A percentile compares a stretch with the other conserved stretches of the same genome.
These are phyloP conservation scores for Primulina eburnea DNA, from an alignment of 257 asterid species.

Conservation along the genomic window DNA sequence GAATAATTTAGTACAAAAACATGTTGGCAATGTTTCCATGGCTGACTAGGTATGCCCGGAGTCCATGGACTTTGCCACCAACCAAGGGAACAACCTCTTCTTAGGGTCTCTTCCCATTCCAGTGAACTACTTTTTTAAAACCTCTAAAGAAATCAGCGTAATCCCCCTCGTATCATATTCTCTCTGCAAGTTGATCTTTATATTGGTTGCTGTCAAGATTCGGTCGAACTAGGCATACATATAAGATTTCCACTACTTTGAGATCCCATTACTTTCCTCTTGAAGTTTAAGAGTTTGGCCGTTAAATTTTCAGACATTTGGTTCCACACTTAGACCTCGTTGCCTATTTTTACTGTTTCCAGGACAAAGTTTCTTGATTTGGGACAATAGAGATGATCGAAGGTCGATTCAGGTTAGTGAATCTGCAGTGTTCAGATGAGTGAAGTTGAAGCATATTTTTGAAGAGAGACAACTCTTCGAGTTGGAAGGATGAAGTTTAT, in stretches of 20 bases:
- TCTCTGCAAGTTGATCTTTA: constrained; percentile 29
- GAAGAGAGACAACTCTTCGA: constrained; percentile 38
- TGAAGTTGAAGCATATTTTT: constrained; percentile 29
- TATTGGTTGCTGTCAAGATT: constrained; percentile 62
- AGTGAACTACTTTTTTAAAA: constrained; percentile 51
- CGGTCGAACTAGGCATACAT: constrained; percentile 55
- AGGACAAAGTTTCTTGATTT: constrained; percentile 42
- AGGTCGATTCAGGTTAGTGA: constrained; percentile 30
- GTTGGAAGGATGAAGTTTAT: constrained; percentile 86
- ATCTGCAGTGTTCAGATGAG: constrained; percentile 42
- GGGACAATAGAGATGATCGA: constrained; percentile 39
- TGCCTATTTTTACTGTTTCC: constrained; percentile 38
- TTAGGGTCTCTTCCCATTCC: constrained; percentile 54
- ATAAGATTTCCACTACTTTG: constrained; percentile 29
- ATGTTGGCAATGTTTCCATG: constrained; percentile 71
- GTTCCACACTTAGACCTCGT: constrained; percentile 52
- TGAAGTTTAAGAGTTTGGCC: constrained; percentile 40
- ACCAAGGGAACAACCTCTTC: constrained; percentile 73
- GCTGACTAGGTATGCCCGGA: constrained; percentile 77
- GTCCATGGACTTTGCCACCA: constrained; percentile 90
- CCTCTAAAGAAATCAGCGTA: constrained; percentile 19
- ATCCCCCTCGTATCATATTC: constrained; percentile 29
- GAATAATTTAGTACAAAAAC: constrained; percentile 64
- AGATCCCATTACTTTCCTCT: constrained; percentile 48
- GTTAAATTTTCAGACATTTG: constrained; percentile 42